Base-by-base conservation (phyloP, 768 basidiomycete species). In the Leccinum pellstonianum region DNA sequence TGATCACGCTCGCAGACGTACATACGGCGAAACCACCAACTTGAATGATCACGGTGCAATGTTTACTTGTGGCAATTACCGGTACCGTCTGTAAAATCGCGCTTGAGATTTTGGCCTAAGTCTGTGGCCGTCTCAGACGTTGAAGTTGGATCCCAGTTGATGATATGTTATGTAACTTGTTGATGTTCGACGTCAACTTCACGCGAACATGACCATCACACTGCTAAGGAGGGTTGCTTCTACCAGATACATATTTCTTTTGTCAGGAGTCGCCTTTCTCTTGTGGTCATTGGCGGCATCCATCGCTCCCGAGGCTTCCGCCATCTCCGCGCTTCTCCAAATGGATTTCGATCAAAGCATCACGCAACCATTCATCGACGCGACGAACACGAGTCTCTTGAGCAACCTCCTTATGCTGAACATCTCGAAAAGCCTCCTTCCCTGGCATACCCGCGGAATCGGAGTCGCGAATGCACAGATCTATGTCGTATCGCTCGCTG, bases 401-500 rank as follows among this genome's bases (percentile, higher is more conserved):
- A 54, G 35, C 35, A 25, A 58, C 17, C 2, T 9, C 9, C 35
- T 55, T 35, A 10, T 41, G 3, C 3, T 25, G 25, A 54, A 38
- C n/a, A n/a, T 11, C 15, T 33, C 31, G 9, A 21, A 46, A n/a
- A 12, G 41, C 41, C 10, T 10, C 53, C 25, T 4, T 55, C 59
- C 4, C n/a, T n/a, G 41, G 41, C 29, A 57, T 5, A 19, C 41
- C 55, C 64, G 41, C 41, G 17, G 58, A 11, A 73, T 84, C 6
- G 77, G 77, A 33, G 65, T 81, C 31, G 74, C 79, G 15, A 72
- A 76, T 5, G 4, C 68, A 1, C 65, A 75, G 9, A 77, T 83
- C 54, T 86, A 82, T 62, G 82, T 90, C 1, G 66, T 91, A 46
- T 86, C 86, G 25, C 83, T 90, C 29, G 80, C 82, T 9, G 73